A percentile compares a stretch with the other conserved stretches of the same genome.
phyloP scores from a whole-genome alignment of 129 eudicot species.

The Cynara cardunculus region DNA sequence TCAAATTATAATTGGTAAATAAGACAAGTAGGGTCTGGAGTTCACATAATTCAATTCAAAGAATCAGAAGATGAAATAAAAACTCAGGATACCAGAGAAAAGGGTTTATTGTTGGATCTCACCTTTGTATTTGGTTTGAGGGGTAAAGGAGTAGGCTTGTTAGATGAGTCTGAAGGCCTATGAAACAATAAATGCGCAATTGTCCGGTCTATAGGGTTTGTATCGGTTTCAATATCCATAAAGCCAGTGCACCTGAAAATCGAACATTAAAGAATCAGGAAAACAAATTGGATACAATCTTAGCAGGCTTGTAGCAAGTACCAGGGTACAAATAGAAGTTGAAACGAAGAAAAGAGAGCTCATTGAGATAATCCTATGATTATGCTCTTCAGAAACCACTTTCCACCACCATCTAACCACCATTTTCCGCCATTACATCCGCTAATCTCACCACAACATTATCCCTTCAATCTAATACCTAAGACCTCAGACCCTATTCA shows the following conservation, averaged over 20 bases:
- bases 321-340: not conserved
- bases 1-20: not conserved
- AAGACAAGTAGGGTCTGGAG: not conserved
- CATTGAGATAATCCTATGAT: not conserved
- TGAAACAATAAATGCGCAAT: slow-evolving; percentile 89
- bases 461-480: no score
- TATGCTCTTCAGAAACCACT: not conserved
- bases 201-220: slow-evolving; percentile 92
- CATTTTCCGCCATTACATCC: not conserved
- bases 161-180: slow-evolving; percentile 69
- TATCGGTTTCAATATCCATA: slow-evolving; percentile 83
- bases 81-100: not conserved
- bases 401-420: not conserved
- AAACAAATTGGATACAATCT: not conserved
- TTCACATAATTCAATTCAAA: not conserved
- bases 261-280: not conserved
- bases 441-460: no score
- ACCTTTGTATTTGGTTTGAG: slow-evolving; percentile 36
- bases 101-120: not conserved
- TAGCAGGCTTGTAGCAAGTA: not conserved
- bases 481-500: no score
- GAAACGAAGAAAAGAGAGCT: not conserved
- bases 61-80: not conserved
- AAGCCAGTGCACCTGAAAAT: slow-evolving; percentile 47
- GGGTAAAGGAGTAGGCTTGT: slow-evolving; percentile 32